Evolutionary conservation across 257 asterid species (phyloP), one percentile per base, ranked within the genome.

Genomic region (Lycium ferocissimum): DNA sequence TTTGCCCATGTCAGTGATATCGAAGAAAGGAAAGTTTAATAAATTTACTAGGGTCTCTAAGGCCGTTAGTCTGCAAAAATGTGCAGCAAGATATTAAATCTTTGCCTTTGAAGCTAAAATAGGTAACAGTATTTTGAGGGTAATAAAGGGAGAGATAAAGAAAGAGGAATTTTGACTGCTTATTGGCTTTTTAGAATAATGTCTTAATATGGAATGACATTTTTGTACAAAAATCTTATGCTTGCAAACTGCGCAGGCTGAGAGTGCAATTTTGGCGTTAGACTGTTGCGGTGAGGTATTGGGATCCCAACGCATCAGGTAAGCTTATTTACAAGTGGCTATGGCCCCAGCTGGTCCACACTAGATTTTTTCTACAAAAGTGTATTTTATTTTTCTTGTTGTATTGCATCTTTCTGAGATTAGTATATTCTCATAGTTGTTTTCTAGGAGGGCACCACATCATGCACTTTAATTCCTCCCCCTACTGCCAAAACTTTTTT

Each of bases 221-320:
- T 76, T 51, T 26, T 26, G 65, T 13, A 26, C 10, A 35, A 51
- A 40, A 78, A 78, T 14, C 66, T 86, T 67, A 82, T 70, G 51
- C 11, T 71, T 83, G 81, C 75, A 69, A 15, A 37, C 57, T 76
- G 80, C 85, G 81, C 91, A 96, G 98, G 98, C 98, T 79, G 99
- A 95, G 89, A 94, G 97, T 85, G 98, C 99, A 18, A 91, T 96
- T 76, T 51, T 93, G 88, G 99, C 98, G 45, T 94, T 96, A 10
- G 96, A 96, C 67, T 93, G 99, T 81, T 96, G 99, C 20, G 99
- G 99, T 9, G 92, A 93, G 84, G 80, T 91, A 20, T 91, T 96
- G 85, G 99, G 98, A 83, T 91, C 98, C 83, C 96, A 94, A 87
- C 96, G 91, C 53, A 89, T 96, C 86, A 94, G 99, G 98, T 95